Percentiles rank a stretch among this genome's conserved stretches.
phyloP scores from a whole-genome alignment of 495 filamentous ascomycete species.

The Friedmanniomyces endolithicus region DNA sequence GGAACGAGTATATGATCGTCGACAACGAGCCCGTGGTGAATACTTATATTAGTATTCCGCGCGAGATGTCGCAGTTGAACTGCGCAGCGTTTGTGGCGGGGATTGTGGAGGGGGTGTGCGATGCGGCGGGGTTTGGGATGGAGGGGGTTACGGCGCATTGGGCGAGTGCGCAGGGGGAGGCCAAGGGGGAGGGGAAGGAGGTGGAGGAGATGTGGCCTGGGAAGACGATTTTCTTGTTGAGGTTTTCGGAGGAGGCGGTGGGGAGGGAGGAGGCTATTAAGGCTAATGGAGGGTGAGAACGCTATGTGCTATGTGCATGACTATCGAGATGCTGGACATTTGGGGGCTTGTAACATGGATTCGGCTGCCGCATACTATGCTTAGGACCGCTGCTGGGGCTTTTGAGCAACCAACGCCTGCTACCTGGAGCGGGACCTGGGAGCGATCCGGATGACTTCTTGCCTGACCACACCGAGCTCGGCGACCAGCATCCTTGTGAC shows the following conservation, averaged over 20 bases:
- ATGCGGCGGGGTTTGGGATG: slow-evolving; percentile 77
- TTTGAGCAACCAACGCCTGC: too few species aligned
- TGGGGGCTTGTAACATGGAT: too few species aligned
- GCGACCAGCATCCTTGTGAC: too few species aligned
- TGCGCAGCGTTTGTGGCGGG: slow-evolving; percentile 93
- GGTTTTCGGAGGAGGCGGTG: slow-evolving; percentile 77
- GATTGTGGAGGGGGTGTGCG: slow-evolving; percentile 88
- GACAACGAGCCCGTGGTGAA: slow-evolving; percentile 97
- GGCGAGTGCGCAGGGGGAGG: slow-evolving; percentile 37
- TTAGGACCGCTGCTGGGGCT: too few species aligned
- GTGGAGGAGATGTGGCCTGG: slow-evolving; percentile 79
- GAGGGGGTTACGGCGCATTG: slow-evolving; percentile 79
- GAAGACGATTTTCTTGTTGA: slow-evolving; percentile 87
- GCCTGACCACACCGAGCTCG: too few species aligned
- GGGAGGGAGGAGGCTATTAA: slow-evolving; percentile 60
- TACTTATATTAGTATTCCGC: slow-evolving; percentile 78
- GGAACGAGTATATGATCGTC: slow-evolving; percentile 94
- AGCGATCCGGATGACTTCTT: too few species aligned
- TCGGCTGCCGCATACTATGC: too few species aligned
- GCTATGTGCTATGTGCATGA: too few species aligned
- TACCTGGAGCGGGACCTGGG: too few species aligned
- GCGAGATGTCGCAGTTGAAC: slow-evolving; percentile 91
- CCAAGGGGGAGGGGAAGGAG: slow-evolving; percentile 21
- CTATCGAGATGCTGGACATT: too few species aligned
- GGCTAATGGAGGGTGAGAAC: slow-evolving; percentile 8